Percentiles rank a stretch among this genome's conserved stretches.
Evolutionary conservation across 2,329 filamentous ascomycete genomes (phyloP).

Genomic region (Arachnopeziza araneosa): DNA sequence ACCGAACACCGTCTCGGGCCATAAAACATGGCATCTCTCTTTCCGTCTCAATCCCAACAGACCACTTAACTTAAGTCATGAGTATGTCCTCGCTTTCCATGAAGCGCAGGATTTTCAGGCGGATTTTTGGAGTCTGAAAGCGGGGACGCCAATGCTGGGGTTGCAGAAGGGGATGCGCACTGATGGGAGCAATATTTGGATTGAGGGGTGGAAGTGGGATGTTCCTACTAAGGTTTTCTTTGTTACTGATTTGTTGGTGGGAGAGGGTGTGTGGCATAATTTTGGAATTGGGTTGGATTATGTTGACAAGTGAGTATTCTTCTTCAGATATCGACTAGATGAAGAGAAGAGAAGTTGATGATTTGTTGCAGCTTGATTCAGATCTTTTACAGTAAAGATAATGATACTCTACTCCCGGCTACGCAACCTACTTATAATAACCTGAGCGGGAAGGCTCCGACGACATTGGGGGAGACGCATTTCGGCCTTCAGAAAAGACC

Average conservation of each 20-base stretch:
- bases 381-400: background rate
- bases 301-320: background rate
- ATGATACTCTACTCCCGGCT: background rate
- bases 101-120: background rate
- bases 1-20: background rate
- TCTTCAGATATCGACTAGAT: background rate
- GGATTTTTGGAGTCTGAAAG: background rate
- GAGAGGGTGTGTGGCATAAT: slow-evolving; percentile 28
- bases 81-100: background rate
- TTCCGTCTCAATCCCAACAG: background rate
- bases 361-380: background rate
- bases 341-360: background rate
- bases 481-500: background rate
- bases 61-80: background rate
- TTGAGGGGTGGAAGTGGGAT: background rate
- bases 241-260: slow-evolving; percentile 6
- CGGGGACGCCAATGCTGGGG: background rate
- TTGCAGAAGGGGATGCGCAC: background rate
- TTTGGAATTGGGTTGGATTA: background rate
- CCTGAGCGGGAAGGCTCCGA: background rate
- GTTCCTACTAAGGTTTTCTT: background rate
- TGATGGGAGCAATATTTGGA: background rate
- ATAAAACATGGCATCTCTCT: background rate
- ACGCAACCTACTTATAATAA: background rate
- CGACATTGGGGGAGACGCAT: background rate